These are phyloP conservation scores for Diaporthe destruens DNA, from an alignment of 2,329 filamentous ascomycete genomes.

Conservation along the genomic window DNA sequence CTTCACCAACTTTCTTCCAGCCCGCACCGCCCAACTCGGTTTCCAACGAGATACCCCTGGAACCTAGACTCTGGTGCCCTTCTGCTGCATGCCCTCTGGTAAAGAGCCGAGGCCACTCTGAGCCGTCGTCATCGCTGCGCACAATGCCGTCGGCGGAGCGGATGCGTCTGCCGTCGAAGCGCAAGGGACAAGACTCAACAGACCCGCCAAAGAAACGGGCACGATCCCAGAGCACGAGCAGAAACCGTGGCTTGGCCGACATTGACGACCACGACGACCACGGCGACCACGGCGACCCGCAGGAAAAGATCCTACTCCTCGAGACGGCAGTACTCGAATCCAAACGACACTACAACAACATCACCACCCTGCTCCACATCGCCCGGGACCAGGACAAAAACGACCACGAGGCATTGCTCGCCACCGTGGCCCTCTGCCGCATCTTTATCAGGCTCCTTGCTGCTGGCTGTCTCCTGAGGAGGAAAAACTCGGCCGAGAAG, in stretches of 20 bases:
- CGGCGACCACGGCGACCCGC: conserved; percentile 60
- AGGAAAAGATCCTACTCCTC: conserved; percentile 77
- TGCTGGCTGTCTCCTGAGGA: conserved; percentile 76
- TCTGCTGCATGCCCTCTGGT: background rate
- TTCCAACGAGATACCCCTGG: background rate
- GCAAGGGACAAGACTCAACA: conserved; percentile 61
- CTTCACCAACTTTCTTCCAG: background rate
- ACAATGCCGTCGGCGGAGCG: conserved; percentile 48
- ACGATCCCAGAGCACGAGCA: conserved; percentile 59
- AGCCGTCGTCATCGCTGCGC: background rate
- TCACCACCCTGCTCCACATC: conserved; percentile 77
- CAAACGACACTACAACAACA: conserved; percentile 92
- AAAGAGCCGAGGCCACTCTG: background rate
- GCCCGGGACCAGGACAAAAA: conserved; percentile 63
- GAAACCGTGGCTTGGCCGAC: conserved; percentile 48
- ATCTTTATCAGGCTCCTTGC: conserved; percentile 87
- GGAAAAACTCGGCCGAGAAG: conserved; percentile 76
- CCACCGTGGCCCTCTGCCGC: conserved; percentile 85
- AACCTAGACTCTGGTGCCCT: background rate
- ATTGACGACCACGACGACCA: conserved; percentile 62
- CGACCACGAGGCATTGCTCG: conserved; percentile 71
- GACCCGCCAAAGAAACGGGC: conserved; percentile 64
- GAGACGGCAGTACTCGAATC: conserved; percentile 88
- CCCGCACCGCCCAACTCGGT: background rate
- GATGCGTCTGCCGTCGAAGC: conserved; percentile 58